Conservation (phyloP, 306 rosid species). For the Quercus mongolica region DNA sequence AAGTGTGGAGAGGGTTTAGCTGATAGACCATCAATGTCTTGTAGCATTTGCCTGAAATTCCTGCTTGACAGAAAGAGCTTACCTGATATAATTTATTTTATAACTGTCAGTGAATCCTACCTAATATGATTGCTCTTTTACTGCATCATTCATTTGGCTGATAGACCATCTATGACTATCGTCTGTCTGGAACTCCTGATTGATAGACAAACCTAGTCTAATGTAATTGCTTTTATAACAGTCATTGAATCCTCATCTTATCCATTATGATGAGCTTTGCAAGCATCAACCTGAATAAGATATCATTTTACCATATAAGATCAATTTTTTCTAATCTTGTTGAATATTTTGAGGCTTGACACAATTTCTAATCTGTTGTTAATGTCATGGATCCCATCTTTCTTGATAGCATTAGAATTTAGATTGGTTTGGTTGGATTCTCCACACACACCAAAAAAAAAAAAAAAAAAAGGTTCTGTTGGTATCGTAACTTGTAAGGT, state of each 20-base stretch:
- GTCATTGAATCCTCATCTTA: not conserved
- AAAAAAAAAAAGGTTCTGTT: too few species aligned
- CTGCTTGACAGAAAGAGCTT: not conserved
- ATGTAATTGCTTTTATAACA: not conserved
- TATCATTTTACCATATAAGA: not conserved
- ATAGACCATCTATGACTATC: not conserved
- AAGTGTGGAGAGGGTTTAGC: not conserved
- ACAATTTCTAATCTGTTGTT: not conserved
- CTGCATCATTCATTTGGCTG: not conserved
- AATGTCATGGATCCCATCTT: not conserved
- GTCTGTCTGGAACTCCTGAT: not conserved
- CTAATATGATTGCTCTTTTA: not conserved
- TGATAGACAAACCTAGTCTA: not conserved
- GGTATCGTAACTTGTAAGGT: not conserved
- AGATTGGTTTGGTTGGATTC: not conserved
- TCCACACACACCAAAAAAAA: too few species aligned
- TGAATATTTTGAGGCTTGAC: not conserved
- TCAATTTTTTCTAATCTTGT: not conserved
- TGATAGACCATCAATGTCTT: not conserved
- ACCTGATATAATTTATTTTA: not conserved
- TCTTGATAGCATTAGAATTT: not conserved
- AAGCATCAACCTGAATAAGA: not conserved
- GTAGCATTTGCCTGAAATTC: not conserved
- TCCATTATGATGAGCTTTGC: not conserved
- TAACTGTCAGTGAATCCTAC: not conserved